Conservation (phyloP, 805 yeast genomes). For the Kluyveromyces aestuarii region DNA sequence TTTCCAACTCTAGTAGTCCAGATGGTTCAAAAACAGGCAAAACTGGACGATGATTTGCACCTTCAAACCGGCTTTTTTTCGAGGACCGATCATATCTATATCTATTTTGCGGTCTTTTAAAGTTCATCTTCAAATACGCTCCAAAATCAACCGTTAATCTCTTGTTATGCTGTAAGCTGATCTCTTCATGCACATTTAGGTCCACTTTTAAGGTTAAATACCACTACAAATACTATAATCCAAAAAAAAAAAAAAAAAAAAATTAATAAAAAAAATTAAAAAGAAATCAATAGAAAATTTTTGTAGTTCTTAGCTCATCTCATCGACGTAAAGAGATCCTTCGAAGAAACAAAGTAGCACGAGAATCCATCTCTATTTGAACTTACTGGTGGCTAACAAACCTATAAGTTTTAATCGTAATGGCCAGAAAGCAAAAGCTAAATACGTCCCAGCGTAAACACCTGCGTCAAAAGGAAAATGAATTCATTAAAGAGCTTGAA, state of each 20-base stretch:
- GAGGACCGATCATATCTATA: not conserved
- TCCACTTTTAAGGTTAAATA: too few species aligned
- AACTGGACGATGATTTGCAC: conserved; percentile 3
- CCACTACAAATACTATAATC: too few species aligned
- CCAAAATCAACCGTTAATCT: not conserved
- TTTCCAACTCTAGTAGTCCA: conserved; percentile 35
- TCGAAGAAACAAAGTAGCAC: not conserved
- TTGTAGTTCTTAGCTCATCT: conserved; percentile 9
- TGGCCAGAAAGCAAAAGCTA: conserved; percentile 32
- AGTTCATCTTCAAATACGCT: conserved; percentile 9
- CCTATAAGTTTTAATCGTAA: conserved; percentile 6
- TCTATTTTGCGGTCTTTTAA: conserved; percentile 1
- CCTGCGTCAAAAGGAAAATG: conserved; percentile 29
- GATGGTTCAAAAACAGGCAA: conserved; percentile 32
- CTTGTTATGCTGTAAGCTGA: too few species aligned
- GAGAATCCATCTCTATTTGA: not conserved
- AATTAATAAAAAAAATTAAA: not conserved
- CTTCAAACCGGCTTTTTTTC: conserved; percentile 4
- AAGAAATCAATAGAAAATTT: conserved; percentile 2
- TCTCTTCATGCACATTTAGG: too few species aligned
- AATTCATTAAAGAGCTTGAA: conserved; percentile 36
- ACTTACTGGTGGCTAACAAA: not conserved
- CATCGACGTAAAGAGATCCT: conserved; percentile 3
- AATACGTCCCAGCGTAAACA: conserved; percentile 32
- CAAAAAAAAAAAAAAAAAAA: too few species aligned